Base-by-base conservation (phyloP, 108 stramenopile genomes). In the Cylindrotheca fusiformis region DNA sequence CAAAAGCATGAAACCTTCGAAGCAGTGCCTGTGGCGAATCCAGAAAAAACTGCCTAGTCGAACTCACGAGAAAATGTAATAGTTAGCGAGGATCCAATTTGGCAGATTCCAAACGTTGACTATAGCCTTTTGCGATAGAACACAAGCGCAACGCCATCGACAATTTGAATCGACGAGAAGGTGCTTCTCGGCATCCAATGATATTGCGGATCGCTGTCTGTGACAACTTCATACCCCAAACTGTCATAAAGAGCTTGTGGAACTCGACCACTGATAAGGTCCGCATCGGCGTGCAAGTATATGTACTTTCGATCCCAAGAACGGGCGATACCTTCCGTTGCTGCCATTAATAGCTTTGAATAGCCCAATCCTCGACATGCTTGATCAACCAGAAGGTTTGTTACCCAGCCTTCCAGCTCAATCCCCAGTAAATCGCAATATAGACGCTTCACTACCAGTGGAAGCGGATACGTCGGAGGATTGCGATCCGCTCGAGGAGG, bases 211-310 rank as follows among this genome's bases (percentile, higher is more conserved):
- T 48, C 31, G 47, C 46, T 57, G 20, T 52, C 74, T 0, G 65
- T 74, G 25, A 77, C 82, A 2, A 71, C 59, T 14, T 55, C 48
- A 48, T 88, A 88, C 0, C 87, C 87, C 46, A 85, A 27, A 12
- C 67, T 63, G 44, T 71, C 24, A 48, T 88, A 88, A 36, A 88
- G 58, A 4, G 48, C 24, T 47, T 81, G 84, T 1, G 84, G 68
- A 4, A 78, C 52, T 45, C 58, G 55, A 2, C 87, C 86, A 14
- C 69, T 65, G 8, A 61, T 21, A 46, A 63, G 71, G 65, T 83
- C 75, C 10, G 87, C 87, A 67, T 88, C 84, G 31, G 79, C 80
- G 58, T 88, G 87, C 62, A 88, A 66, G 23, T 71, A 71, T 1
- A 83, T 52, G 36, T 74, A 80, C 0, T n/a, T 17, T 55, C 79